Evolutionary conservation across 108 stramenopile genomes (phyloP), one percentile per base, ranked within the genome.

Genomic region (Phaeodactylum tricornutum): DNA sequence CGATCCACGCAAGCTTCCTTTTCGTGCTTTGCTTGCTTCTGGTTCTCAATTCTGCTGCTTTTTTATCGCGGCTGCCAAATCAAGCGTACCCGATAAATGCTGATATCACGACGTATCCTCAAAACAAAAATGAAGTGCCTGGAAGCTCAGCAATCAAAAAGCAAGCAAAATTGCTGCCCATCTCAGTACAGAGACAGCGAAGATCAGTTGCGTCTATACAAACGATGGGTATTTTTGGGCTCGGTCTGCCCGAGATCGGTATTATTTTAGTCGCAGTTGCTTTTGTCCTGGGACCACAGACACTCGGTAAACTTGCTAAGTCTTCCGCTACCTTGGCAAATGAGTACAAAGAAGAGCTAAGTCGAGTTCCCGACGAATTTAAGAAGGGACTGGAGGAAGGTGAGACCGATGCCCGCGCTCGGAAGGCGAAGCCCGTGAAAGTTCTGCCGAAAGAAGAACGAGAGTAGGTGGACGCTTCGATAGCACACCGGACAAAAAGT

Each of bases 311-410:
- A 42, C 62, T 95, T 34, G 86, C 79, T 40, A 93, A 92, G 66
- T 87, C 92, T 49, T 80, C 87, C 8, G 91, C 91, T 53, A 86
- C 84, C 64, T 91, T 92, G 62, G 94, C 94, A 2, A 87, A 90
- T 32, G 94, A 95, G 61, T 42, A 75, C 6, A 75, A 74, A 50
- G 59, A 56, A 20, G 75, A 68, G 23, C 64, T 95, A 29, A 95
- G 93, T 65, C 90, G 87, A 53, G 88, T 93, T 25, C 91, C 91
- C 17, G 86, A 93, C 47, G 91, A 95, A 52, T 95, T 95, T 67
- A 88, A 95, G 72, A 73, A 83, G 49, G 94, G 94, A 16, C 55
- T 95, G 63, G 65, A 67, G 23, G 94, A 95, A 58, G 94, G 92
- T n/a, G 94, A 95, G 67, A 67, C 62, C 45, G 36, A 73, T 47